Conservation (phyloP, 768 basidiomycete genomes). For the Hygrophoropsis aurantiaca region DNA sequence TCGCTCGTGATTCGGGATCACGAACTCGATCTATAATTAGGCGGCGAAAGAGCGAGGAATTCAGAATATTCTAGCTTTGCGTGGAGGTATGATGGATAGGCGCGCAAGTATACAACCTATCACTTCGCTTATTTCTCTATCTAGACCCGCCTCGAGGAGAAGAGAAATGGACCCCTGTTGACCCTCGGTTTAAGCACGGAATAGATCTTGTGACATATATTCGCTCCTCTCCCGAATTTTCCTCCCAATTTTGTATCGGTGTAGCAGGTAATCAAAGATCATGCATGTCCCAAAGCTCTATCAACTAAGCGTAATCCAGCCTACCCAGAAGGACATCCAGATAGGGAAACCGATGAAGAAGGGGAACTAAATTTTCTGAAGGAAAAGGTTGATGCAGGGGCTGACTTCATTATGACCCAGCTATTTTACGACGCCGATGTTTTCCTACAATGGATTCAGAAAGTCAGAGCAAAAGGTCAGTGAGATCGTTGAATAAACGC, state of each 20-base stretch:
- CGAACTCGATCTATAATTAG: slow-evolving; percentile 35
- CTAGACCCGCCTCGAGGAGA: slow-evolving; percentile 91
- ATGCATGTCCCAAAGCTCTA: background rate
- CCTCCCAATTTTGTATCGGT: slow-evolving; percentile 87
- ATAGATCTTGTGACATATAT: slow-evolving; percentile 93
- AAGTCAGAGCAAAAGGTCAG: slow-evolving; percentile 71
- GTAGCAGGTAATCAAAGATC: slow-evolving; percentile 94
- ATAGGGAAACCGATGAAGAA: slow-evolving; percentile 56
- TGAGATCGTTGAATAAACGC: background rate
- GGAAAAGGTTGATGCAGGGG: slow-evolving; percentile 90
- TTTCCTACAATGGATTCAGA: slow-evolving; percentile 77
- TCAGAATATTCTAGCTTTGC: slow-evolving; percentile 85
- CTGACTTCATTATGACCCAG: slow-evolving; percentile 95
- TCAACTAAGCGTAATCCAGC: slow-evolving; percentile 42
- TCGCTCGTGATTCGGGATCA: slow-evolving; percentile 6
- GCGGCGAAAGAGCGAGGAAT: slow-evolving; percentile 80
- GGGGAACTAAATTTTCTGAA: slow-evolving; percentile 70
- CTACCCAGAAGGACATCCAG: slow-evolving; percentile 89
- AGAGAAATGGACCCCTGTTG: slow-evolving; percentile 89
- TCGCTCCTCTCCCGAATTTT: slow-evolving; percentile 70
- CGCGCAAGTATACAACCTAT: too few relatives aligned
- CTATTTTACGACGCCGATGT: slow-evolving; percentile 94
- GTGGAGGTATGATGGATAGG: slow-evolving; percentile 65
- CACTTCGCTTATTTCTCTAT: background rate
- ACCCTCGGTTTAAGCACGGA: slow-evolving; percentile 80